phyloP scores from a whole-genome alignment of 805 yeast genomes.

The Kluyveromyces lactis region DNA sequence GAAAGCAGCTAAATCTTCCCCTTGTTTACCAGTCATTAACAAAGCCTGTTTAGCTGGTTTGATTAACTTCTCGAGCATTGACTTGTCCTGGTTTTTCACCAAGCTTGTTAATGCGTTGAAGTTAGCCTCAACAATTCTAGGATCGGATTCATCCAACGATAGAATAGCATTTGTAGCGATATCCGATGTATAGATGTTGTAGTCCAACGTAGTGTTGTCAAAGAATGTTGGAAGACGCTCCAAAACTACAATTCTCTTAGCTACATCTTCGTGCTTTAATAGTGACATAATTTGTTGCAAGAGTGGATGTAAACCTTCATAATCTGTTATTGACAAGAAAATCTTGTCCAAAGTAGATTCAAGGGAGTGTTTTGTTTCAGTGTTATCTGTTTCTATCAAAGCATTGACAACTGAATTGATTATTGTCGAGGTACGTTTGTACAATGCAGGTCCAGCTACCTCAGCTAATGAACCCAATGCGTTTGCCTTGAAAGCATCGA shows the following conservation, averaged over 20 bases:
- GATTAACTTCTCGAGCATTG: constrained; percentile 66
- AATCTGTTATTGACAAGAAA: constrained; percentile 64
- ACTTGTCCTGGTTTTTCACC: constrained; percentile 66
- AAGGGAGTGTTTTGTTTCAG: constrained; percentile 33
- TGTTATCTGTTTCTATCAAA: constrained; percentile 32
- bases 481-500: constrained; percentile 75
- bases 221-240: constrained; percentile 69
- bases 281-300: constrained; percentile 71
- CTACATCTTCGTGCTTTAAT: constrained; percentile 66
- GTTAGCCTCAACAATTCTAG: constrained; percentile 53
- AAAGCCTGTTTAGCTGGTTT: constrained; percentile 75
- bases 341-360: constrained; percentile 55
- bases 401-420: constrained; percentile 67
- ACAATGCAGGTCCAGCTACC: constrained; percentile 80
- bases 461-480: constrained; percentile 82
- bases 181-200: constrained; percentile 65
- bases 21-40: constrained; percentile 50
- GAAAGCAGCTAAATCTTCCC: constrained; percentile 67
- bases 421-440: constrained; percentile 62
- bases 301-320: constrained; percentile 75
- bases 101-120: constrained; percentile 58
- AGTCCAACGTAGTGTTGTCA: constrained; percentile 54
- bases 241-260: constrained; percentile 54
- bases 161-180: constrained; percentile 62
- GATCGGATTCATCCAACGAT: constrained; percentile 63